phyloP scores from a whole-genome alignment of 768 basidiomycete genomes.

The Serpula lacrymans region DNA sequence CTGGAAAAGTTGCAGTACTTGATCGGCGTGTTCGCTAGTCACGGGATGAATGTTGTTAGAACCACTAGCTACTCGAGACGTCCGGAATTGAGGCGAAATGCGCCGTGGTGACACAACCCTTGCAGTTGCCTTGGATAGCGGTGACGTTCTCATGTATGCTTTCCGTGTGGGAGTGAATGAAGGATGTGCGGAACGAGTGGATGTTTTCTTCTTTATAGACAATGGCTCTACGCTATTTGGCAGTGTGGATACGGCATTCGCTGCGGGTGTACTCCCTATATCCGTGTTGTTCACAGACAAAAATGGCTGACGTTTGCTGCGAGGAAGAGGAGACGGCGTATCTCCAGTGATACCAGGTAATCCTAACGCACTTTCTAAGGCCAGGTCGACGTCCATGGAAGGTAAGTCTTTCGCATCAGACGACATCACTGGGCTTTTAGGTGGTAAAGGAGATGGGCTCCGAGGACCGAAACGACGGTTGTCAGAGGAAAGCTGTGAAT shows the following conservation, averaged over 20 bases:
- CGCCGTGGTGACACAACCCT: conserved; percentile 47
- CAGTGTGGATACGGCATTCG: conserved; percentile 28
- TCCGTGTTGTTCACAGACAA: conserved; percentile 51
- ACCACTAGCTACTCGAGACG: conserved; percentile 31
- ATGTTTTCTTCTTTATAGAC: conserved; percentile 82
- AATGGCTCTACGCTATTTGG: conserved; percentile 64
- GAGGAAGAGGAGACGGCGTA: conserved; percentile 53
- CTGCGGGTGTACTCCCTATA: conserved; percentile 44
- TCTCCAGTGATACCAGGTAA: conserved; percentile 22
- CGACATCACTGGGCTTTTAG: conserved; percentile 34
- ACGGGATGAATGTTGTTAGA: conserved; percentile 18
- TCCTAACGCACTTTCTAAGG: conserved; percentile 34
- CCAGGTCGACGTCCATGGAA: conserved; percentile 44
- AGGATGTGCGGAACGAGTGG: conserved; percentile 46
- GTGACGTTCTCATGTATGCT: conserved; percentile 46
- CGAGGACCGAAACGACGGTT: conserved; percentile 72
- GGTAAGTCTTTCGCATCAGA: conserved; percentile 30
- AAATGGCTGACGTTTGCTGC: conserved; percentile 70
- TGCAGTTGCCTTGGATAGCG: conserved; percentile 44
- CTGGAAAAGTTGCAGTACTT: conserved; percentile 45
- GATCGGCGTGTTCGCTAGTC: conserved; percentile 40
- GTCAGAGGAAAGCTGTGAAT: conserved; percentile 49
- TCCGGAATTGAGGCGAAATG: conserved; percentile 49
- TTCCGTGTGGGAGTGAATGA: conserved; percentile 33
- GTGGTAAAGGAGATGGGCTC: conserved; percentile 66